Evolutionary conservation across 2,329 filamentous ascomycete species (phyloP).

Genomic region (Cryphonectria nitschkei): DNA sequence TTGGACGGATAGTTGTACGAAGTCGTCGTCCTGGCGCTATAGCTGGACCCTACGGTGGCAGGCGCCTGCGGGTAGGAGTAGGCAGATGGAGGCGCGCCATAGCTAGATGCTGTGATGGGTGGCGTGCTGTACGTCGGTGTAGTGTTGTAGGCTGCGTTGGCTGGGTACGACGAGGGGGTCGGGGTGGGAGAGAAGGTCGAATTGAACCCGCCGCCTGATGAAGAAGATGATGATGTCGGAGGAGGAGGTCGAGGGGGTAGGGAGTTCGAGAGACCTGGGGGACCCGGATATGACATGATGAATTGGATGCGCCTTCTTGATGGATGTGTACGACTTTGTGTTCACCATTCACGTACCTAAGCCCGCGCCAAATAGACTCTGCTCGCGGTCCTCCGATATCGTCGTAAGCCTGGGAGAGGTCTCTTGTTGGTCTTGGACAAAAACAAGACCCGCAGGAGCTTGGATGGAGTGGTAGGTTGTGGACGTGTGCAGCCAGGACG

Average conservation of each 20-base stretch:
- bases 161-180: slow-evolving; percentile 37
- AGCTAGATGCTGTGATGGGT: slow-evolving; percentile 43
- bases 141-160: slow-evolving; percentile 39
- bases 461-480: background rate
- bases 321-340: slow-evolving; percentile 35
- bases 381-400: slow-evolving; percentile 12
- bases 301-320: slow-evolving; percentile 51
- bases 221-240: slow-evolving; percentile 57
- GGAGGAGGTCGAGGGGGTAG: slow-evolving; percentile 80
- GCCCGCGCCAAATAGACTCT: slow-evolving; percentile 32
- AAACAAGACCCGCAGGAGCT: background rate
- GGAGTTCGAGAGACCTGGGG: slow-evolving; percentile 75
- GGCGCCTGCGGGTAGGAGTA: slow-evolving; percentile 34
- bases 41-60: slow-evolving; percentile 42
- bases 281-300: slow-evolving; percentile 85
- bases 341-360: slow-evolving; percentile 53
- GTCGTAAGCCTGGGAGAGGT: background rate
- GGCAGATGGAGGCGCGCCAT: slow-evolving; percentile 45
- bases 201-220: slow-evolving; percentile 48
- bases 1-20: slow-evolving; percentile 31
- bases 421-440: background rate
- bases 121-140: slow-evolving; percentile 41
- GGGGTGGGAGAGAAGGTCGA: slow-evolving; percentile 54
- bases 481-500: background rate
- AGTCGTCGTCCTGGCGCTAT: slow-evolving; percentile 34